phyloP scores from a whole-genome alignment of 108 stramenopile species.

The Mayamaea pseudoterrestris region DNA sequence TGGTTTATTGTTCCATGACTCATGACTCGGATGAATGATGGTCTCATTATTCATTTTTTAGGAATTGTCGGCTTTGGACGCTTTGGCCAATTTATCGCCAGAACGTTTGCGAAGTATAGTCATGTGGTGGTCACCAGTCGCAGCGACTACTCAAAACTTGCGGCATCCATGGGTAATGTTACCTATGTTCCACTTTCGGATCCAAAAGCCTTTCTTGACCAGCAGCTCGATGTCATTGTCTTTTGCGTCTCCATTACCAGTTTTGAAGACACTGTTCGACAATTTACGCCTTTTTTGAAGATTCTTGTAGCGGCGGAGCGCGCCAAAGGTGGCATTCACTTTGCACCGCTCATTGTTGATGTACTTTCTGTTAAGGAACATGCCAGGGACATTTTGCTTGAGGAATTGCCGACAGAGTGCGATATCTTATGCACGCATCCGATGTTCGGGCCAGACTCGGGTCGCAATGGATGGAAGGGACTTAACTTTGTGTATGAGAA shows the following conservation, averaged over 20 bases:
- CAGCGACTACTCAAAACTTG: conserved; percentile 62
- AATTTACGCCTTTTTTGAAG: conserved; percentile 22
- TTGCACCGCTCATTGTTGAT: conserved; percentile 84
- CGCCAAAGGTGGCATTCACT: conserved; percentile 10
- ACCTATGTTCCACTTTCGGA: conserved; percentile 49
- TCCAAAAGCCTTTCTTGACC: conserved; percentile 39
- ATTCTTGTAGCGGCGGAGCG: not conserved
- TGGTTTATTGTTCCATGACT: too few species aligned
- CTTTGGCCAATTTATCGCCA: conserved; percentile 92
- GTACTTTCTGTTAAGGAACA: conserved; percentile 97
- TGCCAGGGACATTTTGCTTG: conserved; percentile 73
- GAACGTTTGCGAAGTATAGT: conserved; percentile 56
- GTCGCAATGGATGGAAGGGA: conserved; percentile 82
- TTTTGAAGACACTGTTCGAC: conserved; percentile 71
- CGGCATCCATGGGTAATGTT: conserved; percentile 66
- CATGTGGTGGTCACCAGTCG: conserved; percentile 38
- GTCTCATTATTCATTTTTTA: too few species aligned
- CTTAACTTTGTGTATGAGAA: conserved; percentile 94
- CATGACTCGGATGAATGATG: too few species aligned
- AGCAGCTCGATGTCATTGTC: conserved; percentile 70
- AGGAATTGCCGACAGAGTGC: conserved; percentile 68
- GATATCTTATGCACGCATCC: conserved; percentile 97
- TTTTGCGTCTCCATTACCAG: conserved; percentile 72
- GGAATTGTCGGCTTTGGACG: conserved; percentile 87
- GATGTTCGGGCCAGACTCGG: conserved; percentile 98